Evolutionary conservation across 1,284 basidiomycete genomes (phyloP).

Genomic region (Spongiforma sp.): DNA sequence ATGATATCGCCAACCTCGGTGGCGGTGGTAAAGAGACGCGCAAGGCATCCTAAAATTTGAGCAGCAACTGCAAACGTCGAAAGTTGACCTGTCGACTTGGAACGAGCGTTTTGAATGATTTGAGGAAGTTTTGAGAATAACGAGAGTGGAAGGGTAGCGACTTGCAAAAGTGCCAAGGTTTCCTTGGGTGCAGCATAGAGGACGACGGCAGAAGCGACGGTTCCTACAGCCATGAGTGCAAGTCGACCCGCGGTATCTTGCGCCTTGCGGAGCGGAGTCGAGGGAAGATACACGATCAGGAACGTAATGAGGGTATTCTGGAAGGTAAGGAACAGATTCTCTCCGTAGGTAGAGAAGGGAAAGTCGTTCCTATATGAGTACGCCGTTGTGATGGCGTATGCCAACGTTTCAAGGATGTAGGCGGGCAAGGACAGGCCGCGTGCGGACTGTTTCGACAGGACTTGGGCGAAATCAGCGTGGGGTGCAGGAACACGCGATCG

Average conservation of each 20-base stretch:
- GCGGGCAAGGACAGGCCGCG: slow-evolving; percentile 83
- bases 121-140: slow-evolving; percentile 89
- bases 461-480: slow-evolving; percentile 39
- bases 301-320: slow-evolving; percentile 86
- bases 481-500: background rate
- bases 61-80: slow-evolving; percentile 88
- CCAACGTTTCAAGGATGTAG: slow-evolving; percentile 84
- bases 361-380: slow-evolving; percentile 86
- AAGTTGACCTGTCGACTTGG: slow-evolving; percentile 86
- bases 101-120: slow-evolving; percentile 78
- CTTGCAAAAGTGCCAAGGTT: slow-evolving; percentile 69
- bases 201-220: slow-evolving; percentile 45
- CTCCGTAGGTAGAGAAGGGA: slow-evolving; percentile 96
- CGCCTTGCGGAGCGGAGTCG: slow-evolving; percentile 33
- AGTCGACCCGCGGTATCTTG: slow-evolving; percentile 39
- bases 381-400: slow-evolving; percentile 86
- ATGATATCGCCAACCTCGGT: slow-evolving; percentile 85
- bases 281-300: slow-evolving; percentile 73
- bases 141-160: slow-evolving; percentile 83
- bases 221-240: slow-evolving; percentile 45
- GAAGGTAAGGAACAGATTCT: slow-evolving; percentile 87
- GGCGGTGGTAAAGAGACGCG: slow-evolving; percentile 87
- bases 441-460: slow-evolving; percentile 71
- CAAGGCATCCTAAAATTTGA: slow-evolving; percentile 84
- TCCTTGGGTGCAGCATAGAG: slow-evolving; percentile 58